Conservation (phyloP, 2,329 filamentous ascomycete genomes). For the Aureobasidium lini region DNA sequence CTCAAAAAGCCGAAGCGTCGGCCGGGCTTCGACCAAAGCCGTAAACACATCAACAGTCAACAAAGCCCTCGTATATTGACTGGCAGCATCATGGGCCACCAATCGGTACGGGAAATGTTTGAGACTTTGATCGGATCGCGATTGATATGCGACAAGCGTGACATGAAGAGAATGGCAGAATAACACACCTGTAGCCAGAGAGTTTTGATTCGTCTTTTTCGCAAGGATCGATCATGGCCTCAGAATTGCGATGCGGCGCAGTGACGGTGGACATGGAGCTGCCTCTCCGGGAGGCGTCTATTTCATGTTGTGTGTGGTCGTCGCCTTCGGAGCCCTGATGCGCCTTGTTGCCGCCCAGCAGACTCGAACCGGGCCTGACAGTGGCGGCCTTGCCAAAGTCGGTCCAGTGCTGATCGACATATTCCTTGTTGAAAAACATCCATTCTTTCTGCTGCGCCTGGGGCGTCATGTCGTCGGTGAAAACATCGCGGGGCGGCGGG, state of each 20-base stretch:
- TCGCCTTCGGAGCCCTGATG: background rate
- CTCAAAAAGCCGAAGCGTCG: background rate
- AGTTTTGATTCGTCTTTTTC: slow-evolving; percentile 29
- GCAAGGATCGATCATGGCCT: slow-evolving; percentile 22
- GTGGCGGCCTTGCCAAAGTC: slow-evolving; percentile 40
- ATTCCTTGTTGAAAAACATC: slow-evolving; percentile 49
- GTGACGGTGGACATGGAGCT: slow-evolving; percentile 33
- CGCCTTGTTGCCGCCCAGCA: slow-evolving; percentile 29
- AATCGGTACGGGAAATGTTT: background rate
- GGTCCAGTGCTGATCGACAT: slow-evolving; percentile 34
- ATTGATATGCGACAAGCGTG: background rate
- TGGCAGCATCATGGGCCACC: background rate
- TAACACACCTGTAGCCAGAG: slow-evolving; percentile 36
- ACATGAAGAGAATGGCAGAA: slow-evolving; percentile 1
- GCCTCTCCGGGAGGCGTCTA: slow-evolving; percentile 30
- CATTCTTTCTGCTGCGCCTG: slow-evolving; percentile 53
- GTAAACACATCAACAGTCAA: slow-evolving; percentile 4
- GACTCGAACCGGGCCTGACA: slow-evolving; percentile 41
- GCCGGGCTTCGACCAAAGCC: background rate
- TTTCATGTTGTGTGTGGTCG: slow-evolving; percentile 20
- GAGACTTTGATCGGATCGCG: background rate
- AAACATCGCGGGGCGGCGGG: slow-evolving; percentile 54
- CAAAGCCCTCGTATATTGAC: background rate
- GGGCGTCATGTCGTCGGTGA: slow-evolving; percentile 39
- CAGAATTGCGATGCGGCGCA: slow-evolving; percentile 19